Evolutionary conservation across 495 filamentous ascomycete species (phyloP).

Genomic region (Astrothelium subdiscretum): DNA sequence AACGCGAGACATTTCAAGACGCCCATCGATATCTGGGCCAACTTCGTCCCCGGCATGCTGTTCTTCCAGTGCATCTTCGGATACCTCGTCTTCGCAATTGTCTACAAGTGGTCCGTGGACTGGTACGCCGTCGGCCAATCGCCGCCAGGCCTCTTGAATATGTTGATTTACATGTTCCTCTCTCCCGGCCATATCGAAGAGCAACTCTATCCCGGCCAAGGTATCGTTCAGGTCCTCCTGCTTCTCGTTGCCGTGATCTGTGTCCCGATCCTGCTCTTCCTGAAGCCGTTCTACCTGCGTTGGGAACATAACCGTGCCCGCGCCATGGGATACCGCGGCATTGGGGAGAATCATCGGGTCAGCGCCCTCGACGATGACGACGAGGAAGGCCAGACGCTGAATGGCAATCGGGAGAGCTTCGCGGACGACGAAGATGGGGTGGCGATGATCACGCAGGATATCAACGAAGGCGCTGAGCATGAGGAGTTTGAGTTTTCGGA

Average conservation of each 20-base stretch:
- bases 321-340: constrained; percentile 78
- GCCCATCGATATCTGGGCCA: constrained; percentile 88
- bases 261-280: constrained; percentile 81
- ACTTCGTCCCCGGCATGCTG: constrained; percentile 95
- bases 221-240: constrained; percentile 58
- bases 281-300: constrained; percentile 90
- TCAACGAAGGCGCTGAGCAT: constrained; percentile 63
- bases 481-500: constrained; percentile 96
- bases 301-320: constrained; percentile 85
- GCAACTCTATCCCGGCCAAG: constrained; percentile 67
- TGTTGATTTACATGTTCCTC: constrained; percentile 99
- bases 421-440: constrained; percentile 76
- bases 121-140: constrained; percentile 56
- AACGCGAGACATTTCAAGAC: constrained; percentile 92
- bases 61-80: constrained; percentile 99
- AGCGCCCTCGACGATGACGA: constrained; percentile 82
- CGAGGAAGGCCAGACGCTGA: constrained; percentile 38
- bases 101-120: constrained; percentile 94
- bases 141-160: constrained; percentile 86
- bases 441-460: constrained; percentile 83
- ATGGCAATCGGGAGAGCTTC: constrained; percentile 57
- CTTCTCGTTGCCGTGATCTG: constrained; percentile 75
- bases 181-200: constrained; percentile 65
- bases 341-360: constrained; percentile 76
- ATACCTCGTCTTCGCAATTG: constrained; percentile 82